Evolutionary conservation across 1,284 basidiomycete genomes (phyloP).

Genomic region (Violaceomyces palustris): DNA sequence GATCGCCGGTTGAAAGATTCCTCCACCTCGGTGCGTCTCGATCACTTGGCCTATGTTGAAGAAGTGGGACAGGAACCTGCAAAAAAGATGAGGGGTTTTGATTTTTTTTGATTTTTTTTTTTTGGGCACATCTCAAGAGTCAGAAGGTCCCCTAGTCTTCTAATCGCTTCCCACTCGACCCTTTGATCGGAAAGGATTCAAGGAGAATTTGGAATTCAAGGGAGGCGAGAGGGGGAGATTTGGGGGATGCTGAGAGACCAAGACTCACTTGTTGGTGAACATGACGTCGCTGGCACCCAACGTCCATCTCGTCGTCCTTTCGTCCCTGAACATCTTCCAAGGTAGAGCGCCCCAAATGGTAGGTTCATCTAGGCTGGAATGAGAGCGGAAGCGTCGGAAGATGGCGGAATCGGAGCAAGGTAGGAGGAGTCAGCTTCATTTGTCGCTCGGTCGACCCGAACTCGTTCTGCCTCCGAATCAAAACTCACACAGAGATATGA

Average conservation of each 20-base stretch:
- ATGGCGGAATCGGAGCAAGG: not conserved
- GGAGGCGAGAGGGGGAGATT: not conserved
- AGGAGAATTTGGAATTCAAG: not conserved
- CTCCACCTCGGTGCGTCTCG: constrained; percentile 82
- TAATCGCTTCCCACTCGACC: too few species aligned
- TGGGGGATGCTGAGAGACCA: too few species aligned
- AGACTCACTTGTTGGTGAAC: constrained; percentile 71
- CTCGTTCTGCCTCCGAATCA: not conserved
- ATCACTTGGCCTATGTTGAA: constrained; percentile 87
- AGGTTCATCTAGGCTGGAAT: constrained; percentile 37
- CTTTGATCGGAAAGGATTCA: constrained; percentile 60
- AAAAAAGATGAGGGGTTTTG: constrained; percentile 1
- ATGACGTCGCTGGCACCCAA: constrained; percentile 88
- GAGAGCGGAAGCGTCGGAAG: not conserved
- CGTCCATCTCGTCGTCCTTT: constrained; percentile 69
- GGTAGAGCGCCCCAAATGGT: constrained; percentile 43
- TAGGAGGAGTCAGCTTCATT: too few species aligned
- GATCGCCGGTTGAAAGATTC: constrained; percentile 83
- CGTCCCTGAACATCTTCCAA: constrained; percentile 7
- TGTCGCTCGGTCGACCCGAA: constrained; percentile 1
- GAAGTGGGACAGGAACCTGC: constrained; percentile 60
- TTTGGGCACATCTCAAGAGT: too few species aligned
- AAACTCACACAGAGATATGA: constrained; percentile 42
- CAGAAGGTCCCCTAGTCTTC: too few species aligned
- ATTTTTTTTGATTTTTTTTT: too few species aligned